phyloP scores from a whole-genome alignment of 108 stramenopile genomes.

The Chaetoceros tenuissimus region DNA sequence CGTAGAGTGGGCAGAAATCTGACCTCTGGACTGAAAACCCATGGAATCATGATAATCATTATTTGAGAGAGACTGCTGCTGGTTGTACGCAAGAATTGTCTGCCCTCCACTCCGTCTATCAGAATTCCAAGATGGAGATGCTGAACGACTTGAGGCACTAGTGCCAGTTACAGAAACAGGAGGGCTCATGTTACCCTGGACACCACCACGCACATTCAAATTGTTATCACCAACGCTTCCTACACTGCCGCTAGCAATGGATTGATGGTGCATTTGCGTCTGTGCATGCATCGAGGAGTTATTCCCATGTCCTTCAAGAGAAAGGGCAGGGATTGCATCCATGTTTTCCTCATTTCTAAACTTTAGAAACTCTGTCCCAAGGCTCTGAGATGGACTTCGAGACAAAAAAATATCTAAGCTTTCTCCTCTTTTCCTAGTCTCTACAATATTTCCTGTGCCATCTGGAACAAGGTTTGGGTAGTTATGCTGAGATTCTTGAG shows the following conservation, averaged over 20 bases:
- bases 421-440: conserved; percentile 1
- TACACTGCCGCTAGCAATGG: not conserved
- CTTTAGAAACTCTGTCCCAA: conserved; percentile 73
- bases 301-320: not conserved
- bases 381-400: conserved; percentile 65
- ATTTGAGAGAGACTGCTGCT: not conserved
- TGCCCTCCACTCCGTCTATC: conserved; percentile 3
- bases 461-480: not conserved
- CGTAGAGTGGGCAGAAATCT: not conserved
- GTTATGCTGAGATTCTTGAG: not conserved
- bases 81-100: conserved; percentile 22
- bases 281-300: not conserved
- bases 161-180: conserved; percentile 33
- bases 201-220: not conserved
- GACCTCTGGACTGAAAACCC: not conserved
- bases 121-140: conserved; percentile 27
- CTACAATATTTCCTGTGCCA: not conserved
- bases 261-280: not conserved
- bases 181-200: conserved; percentile 18
- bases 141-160: conserved; percentile 40
- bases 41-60: conserved; percentile 1
- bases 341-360: conserved; percentile 18
- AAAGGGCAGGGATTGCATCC: not conserved
- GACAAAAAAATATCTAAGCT: conserved; percentile 71
- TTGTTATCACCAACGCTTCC: not conserved